Evolutionary conservation across 1,284 basidiomycete species (phyloP), one percentile per base, ranked within the genome.

Genomic region (Ustilago curta): DNA sequence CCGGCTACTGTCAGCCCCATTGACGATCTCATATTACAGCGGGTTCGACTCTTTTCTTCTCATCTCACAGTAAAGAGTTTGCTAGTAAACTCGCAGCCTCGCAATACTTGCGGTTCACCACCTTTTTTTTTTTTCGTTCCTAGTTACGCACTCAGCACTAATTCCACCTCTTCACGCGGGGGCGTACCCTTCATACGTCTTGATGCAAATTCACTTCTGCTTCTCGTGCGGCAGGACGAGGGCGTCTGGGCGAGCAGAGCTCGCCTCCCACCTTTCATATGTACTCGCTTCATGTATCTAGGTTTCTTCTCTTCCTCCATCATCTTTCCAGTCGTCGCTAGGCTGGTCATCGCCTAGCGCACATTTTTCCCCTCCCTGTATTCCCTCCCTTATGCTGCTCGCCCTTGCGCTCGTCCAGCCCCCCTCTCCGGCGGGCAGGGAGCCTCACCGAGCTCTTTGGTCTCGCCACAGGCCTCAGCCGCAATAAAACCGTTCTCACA

Each of bases 401-500:
- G 31, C 6, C 48, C 48, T 50, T 37, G 48, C 48, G 29, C 32
- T 37, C 48, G 7, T 21, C 48, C 50, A 40, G 23, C 50, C 37
- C 50, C n/a, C n/a, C 50, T 35, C 12, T 40, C 14, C 50, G 35
- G 50, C 35, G 50, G 37, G 35, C 50, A 32, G 21, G 37, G 23
- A 40, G 50, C 35, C 35, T 52, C 50, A 52, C 27, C 21, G 37
- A 52, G 50, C 37, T 52, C n/a, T n/a, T n/a, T 32, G 47, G 29
- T n/a, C 47, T 49, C 27, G 12, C 27, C 31, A 37, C 49, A 50
- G 49, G 49, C 19, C 47, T 37, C 31, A 50, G 32, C 31, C 14
- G 49, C 49, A 37, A 50, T 50, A 21, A 23, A 25, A n/a, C 11
- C 21, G 11, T 45, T 12, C 3, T 25, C 9, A 25, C 21, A 45